These are phyloP conservation scores for Xylaria telfairii DNA, from an alignment of 495 filamentous ascomycete species.

Conservation along the genomic window DNA sequence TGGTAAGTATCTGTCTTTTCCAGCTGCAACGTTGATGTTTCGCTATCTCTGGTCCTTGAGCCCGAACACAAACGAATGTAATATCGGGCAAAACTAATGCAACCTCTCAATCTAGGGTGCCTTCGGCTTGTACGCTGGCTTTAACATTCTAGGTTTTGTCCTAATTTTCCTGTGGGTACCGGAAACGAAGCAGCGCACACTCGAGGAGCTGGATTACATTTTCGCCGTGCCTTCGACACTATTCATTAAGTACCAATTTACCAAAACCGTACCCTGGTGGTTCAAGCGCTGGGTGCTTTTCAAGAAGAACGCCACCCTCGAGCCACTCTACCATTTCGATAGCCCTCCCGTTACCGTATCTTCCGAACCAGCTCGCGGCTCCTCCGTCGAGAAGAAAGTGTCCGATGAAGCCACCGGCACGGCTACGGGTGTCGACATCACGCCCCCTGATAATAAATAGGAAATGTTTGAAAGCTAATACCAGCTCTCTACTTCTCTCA, in stretches of 20 bases:
- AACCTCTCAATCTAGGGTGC: slow-evolving; percentile 34
- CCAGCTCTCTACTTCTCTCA: background rate
- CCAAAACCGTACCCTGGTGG: slow-evolving; percentile 58
- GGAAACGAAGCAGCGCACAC: slow-evolving; percentile 79
- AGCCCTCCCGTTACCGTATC: slow-evolving; percentile 3
- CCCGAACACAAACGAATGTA: slow-evolving; percentile 8
- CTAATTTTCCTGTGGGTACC: slow-evolving; percentile 79
- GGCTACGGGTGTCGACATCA: slow-evolving; percentile 12
- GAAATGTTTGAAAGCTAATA: background rate
- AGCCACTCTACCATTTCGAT: slow-evolving; percentile 54
- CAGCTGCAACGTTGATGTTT: background rate
- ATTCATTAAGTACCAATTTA: slow-evolving; percentile 57
- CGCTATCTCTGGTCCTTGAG: background rate
- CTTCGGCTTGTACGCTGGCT: slow-evolving; percentile 67
- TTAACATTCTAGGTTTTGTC: slow-evolving; percentile 71
- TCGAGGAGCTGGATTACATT: slow-evolving; percentile 69
- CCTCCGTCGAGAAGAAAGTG: slow-evolving; percentile 15
- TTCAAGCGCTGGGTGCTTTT: slow-evolving; percentile 57
- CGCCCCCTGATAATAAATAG: background rate
- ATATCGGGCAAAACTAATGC: slow-evolving; percentile 19
- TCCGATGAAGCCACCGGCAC: background rate
- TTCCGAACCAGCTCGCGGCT: background rate
- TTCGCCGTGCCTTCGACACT: slow-evolving; percentile 59
- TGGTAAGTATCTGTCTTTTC: slow-evolving; percentile 48
- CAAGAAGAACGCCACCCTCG: slow-evolving; percentile 44